Conservation (phyloP, 78 protist genomes). For the Reticulomyxa filosa region DNA sequence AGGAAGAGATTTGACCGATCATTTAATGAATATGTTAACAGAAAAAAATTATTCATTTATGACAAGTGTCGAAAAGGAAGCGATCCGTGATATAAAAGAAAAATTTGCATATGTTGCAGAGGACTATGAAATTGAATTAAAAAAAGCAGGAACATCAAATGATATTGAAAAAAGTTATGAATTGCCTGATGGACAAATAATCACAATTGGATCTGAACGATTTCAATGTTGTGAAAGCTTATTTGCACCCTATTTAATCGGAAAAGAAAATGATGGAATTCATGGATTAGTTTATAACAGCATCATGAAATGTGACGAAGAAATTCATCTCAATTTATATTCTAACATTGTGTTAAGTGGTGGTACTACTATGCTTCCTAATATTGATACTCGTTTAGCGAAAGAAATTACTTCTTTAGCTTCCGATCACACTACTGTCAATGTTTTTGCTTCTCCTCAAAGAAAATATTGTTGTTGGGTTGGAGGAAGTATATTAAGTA, state of each 20-base stretch:
- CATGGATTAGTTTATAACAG: slow-evolving; percentile 48
- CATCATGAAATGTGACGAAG: slow-evolving; percentile 67
- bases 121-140: slow-evolving; percentile 10
- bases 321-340: slow-evolving; percentile 71
- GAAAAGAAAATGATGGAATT: slow-evolving; percentile 58
- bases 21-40: slow-evolving; percentile 51
- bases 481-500: slow-evolving; percentile 64
- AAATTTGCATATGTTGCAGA: slow-evolving; percentile 49
- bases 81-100: slow-evolving; percentile 60
- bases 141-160: slow-evolving; percentile 42
- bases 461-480: slow-evolving; percentile 51
- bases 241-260: slow-evolving; percentile 68
- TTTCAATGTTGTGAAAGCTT: slow-evolving; percentile 76
- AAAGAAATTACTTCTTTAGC: slow-evolving; percentile 45
- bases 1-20: slow-evolving; percentile 75
- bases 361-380: slow-evolving; percentile 73
- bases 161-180: slow-evolving; percentile 40
- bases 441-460: slow-evolving; percentile 50
- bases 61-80: slow-evolving; percentile 80
- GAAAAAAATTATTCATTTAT: slow-evolving; percentile 73
- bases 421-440: slow-evolving; percentile 32
- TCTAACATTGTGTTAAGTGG: slow-evolving; percentile 68
- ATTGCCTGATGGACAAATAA: slow-evolving; percentile 69
- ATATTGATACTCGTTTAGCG: slow-evolving; percentile 71
- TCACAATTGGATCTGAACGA: slow-evolving; percentile 66